phyloP scores from a whole-genome alignment of 768 basidiomycete genomes.

The Coprinopsis strossmayeri region DNA sequence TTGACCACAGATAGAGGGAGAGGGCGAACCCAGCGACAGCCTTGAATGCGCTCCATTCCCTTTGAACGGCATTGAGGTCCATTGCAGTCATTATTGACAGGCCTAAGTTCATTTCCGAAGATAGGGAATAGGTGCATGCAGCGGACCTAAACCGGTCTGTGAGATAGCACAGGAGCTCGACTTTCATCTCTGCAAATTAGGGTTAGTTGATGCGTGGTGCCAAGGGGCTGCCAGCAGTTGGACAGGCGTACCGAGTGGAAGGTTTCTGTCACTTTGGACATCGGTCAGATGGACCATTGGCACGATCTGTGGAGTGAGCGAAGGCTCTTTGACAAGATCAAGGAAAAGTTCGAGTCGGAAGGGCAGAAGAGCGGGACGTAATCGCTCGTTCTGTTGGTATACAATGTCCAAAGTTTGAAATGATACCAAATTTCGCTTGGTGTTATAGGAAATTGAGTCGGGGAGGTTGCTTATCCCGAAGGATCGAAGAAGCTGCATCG shows the following conservation, averaged over 20 bases:
- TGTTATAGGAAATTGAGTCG: not conserved
- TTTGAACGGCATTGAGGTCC: not conserved
- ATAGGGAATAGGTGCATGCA: not conserved
- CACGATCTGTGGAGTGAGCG: not conserved
- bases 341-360: conserved; percentile 1
- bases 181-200: not conserved
- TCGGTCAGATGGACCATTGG: not conserved
- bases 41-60: not conserved
- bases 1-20: not conserved
- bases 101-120: not conserved
- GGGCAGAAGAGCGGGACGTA: not conserved
- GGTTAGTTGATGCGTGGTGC: not conserved
- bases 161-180: not conserved
- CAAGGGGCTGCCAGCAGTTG: not conserved
- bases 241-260: not conserved
- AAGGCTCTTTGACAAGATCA: not conserved
- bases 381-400: not conserved
- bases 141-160: not conserved
- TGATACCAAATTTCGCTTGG: not conserved
- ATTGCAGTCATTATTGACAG: not conserved
- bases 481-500: conserved; percentile 2
- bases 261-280: not conserved
- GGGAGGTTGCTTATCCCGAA: not conserved
- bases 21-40: not conserved
- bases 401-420: not conserved